Conservation (phyloP, 345 rosid species). For the Melaleuca alternifolia region DNA sequence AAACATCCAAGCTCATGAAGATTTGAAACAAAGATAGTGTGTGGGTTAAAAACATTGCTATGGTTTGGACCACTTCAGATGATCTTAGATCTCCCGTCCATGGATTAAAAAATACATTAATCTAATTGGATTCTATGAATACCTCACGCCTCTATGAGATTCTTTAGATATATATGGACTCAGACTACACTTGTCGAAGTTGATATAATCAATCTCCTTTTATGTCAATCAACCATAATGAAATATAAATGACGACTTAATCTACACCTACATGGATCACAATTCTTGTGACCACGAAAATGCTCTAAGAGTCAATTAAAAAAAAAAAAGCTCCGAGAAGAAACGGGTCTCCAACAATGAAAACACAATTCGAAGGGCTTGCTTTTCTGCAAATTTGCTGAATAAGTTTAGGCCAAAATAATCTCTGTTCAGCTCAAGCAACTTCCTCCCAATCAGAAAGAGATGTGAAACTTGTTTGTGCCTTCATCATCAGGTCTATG, state of each 20-base stretch:
- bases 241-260: neutral
- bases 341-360: neutral
- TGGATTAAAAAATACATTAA: neutral
- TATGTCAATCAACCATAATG: neutral
- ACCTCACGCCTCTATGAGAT: neutral
- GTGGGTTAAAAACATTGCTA: neutral
- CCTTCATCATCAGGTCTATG: neutral
- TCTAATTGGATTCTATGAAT: neutral
- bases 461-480: neutral
- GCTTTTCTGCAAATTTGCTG: neutral
- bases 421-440: neutral
- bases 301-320: neutral
- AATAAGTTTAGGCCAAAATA: neutral
- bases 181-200: neutral
- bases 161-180: neutral
- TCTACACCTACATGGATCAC: too few relatives aligned
- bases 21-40: neutral
- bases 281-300: too few relatives aligned
- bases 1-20: neutral
- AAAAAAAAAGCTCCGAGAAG: neutral
- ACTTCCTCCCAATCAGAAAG: neutral
- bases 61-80: neutral
- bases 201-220: neutral
- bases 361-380: neutral
- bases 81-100: neutral